phyloP scores from a whole-genome alignment of 768 basidiomycete genomes.

The Agaricus sinodeliciosus region DNA sequence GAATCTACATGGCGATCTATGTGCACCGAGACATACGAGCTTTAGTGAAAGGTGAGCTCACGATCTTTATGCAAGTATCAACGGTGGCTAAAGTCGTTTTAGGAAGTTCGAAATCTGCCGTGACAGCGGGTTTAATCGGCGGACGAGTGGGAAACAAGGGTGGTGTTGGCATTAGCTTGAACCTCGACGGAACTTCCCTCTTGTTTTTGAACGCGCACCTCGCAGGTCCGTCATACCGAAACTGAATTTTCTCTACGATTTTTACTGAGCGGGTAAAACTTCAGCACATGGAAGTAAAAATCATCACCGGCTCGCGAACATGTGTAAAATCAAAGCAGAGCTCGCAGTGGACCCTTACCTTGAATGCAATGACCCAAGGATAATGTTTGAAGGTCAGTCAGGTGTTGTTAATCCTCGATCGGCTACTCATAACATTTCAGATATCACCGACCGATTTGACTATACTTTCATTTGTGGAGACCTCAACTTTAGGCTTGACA shows the following conservation, averaged over 20 bases:
- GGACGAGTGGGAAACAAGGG: constrained; percentile 93
- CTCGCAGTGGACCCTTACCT: constrained; percentile 77
- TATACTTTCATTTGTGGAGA: constrained; percentile 87
- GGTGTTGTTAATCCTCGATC: neutral
- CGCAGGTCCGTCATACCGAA: constrained; percentile 45
- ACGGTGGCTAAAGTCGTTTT: constrained; percentile 9
- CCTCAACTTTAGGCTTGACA: constrained; percentile 85
- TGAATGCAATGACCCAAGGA: constrained; percentile 52
- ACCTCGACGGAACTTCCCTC: constrained; percentile 75
- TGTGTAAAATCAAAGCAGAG: constrained; percentile 85
- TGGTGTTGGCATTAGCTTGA: constrained; percentile 84
- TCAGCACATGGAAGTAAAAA: constrained; percentile 73
- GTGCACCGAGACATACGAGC: constrained; percentile 64
- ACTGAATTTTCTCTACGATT: neutral
- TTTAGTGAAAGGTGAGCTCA: constrained; percentile 49
- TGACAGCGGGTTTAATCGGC: constrained; percentile 85
- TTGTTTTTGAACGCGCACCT: constrained; percentile 91
- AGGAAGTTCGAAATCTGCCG: constrained; percentile 76
- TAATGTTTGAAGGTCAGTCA: constrained; percentile 59
- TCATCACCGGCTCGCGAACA: constrained; percentile 75
- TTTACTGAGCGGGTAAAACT: neutral
- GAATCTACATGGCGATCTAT: constrained; percentile 73
- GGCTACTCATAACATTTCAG: constrained; percentile 25
- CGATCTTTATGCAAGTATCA: neutral
- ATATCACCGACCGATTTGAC: constrained; percentile 86